Conservation (phyloP, 1,284 basidiomycete species). For the Athelia sp. region DNA sequence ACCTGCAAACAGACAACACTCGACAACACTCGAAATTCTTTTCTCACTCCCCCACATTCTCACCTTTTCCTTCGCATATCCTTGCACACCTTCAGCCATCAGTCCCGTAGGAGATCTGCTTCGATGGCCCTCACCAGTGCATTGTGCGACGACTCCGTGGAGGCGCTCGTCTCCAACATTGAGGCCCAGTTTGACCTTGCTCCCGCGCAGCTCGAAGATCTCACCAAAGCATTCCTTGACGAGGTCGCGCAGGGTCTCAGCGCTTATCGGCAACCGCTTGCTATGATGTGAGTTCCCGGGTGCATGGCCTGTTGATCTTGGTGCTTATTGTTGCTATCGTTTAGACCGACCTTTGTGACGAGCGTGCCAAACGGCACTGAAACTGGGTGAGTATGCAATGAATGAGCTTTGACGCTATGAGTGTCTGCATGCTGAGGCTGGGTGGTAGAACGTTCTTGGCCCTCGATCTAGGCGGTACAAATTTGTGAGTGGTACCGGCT, state of each 20-base stretch:
- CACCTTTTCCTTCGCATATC: too few species aligned
- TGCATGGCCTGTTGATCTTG: background rate
- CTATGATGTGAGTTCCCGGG: constrained; percentile 79
- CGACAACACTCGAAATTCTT: too few species aligned
- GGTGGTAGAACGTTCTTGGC: constrained; percentile 81
- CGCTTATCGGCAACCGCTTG: constrained; percentile 74
- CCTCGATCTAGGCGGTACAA: constrained; percentile 92
- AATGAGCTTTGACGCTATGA: constrained; percentile 6
- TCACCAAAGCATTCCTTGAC: constrained; percentile 75
- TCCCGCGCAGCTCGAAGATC: constrained; percentile 54
- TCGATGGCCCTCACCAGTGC: constrained; percentile 19
- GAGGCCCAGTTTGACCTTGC: constrained; percentile 68
- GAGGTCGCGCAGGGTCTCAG: constrained; percentile 73
- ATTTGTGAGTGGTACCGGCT: constrained; percentile 76
- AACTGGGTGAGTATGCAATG: constrained; percentile 78
- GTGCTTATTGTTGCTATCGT: constrained; percentile 9
- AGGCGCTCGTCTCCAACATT: constrained; percentile 43
- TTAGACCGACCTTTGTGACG: constrained; percentile 84
- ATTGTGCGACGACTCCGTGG: constrained; percentile 14
- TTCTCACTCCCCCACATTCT: too few species aligned
- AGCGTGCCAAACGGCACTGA: constrained; percentile 89
- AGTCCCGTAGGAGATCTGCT: background rate
- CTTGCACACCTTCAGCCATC: too few species aligned
- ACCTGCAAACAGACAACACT: too few species aligned
- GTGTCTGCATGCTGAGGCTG: constrained; percentile 4